Evolutionary conservation across 2,329 filamentous ascomycete species (phyloP), one percentile per base, ranked within the genome.

Genomic region (Clathrospora elynae): DNA sequence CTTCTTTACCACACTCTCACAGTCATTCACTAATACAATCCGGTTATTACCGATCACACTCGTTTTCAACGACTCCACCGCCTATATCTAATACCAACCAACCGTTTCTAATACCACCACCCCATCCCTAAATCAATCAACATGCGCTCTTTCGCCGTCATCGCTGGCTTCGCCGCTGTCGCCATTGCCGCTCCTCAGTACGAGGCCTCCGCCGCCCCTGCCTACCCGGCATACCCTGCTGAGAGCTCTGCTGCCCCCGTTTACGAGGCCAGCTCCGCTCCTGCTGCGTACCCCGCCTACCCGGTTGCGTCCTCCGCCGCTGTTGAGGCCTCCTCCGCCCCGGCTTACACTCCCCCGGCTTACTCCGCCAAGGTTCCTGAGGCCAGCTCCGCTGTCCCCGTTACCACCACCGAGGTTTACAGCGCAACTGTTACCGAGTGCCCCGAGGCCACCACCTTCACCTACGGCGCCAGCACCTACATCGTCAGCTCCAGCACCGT

Each of bases 21-120:
- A 57, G 57, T 66, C 43, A 37, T 23, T 61, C 56, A 47, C 55
- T 67, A 65, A 64, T 64, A 61, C 59, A 57, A n/a, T n/a, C 60
- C 65, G 65, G 67, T 70, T 56, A 64, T 64, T 40, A 55, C 67
- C 69, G 66, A 70, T 64, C 67, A 61, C 70, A 71, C 56, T 71
- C 69, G 64, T 70, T 71, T 66, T 47, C 48, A 50, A 61, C 60
- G 50, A 60, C 57, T 58, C 56, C 53, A 53, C 16, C 53, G 45
- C 49, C 52, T 39, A 49, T 61, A 66, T 56, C 52, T 65, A 67
- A 66, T 68, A 66, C 61, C 62, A 57, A 66, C 61, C 62, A 57
- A 55, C 51, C 57, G 58, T 62, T 67, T 52, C 56, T 61, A 67
- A 62, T 59, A 55, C 55, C 57, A 46, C 52, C 48, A 49, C 42